A percentile compares a stretch with the other conserved stretches of the same genome.
Conservation (phyloP, 805 yeast genomes). For the Diddensiella caesifluorescens region DNA sequence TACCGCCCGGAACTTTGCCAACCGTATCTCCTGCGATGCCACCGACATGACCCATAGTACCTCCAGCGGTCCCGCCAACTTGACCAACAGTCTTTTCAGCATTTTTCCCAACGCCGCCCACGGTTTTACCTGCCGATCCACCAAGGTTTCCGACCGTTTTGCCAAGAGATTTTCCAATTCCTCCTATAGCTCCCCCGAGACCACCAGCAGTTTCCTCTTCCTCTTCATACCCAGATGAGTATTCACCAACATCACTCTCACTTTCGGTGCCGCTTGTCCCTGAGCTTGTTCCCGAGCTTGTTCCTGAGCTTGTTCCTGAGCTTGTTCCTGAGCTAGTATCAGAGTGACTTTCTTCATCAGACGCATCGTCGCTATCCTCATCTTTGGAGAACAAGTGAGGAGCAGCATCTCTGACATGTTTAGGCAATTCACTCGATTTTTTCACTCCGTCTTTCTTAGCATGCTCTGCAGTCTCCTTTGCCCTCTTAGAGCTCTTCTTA, state of each 20-base stretch:
- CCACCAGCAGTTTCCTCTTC: neutral
- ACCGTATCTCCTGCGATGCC: neutral
- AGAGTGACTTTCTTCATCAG: neutral
- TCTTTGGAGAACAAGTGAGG: neutral
- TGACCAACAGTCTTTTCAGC: neutral
- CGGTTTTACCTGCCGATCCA: neutral
- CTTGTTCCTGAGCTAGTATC: neutral
- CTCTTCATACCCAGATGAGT: neutral
- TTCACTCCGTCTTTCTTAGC: neutral
- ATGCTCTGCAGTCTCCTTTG: neutral
- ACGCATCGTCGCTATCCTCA: neutral
- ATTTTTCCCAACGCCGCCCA: neutral
- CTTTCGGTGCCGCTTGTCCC: neutral
- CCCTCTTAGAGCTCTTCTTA: neutral
- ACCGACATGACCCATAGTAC: neutral
- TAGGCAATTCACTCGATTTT: neutral
- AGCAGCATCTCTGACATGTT: neutral
- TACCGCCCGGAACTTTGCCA: neutral
- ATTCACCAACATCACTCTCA: neutral
- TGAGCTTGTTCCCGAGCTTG: neutral
- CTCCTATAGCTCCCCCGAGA: neutral
- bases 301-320: neutral
- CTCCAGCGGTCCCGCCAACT: neutral
- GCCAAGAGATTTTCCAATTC: neutral
- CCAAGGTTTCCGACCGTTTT: neutral